These are phyloP conservation scores for Pseudozyma thailandica DNA, from an alignment of 1,284 basidiomycete genomes.

Conservation along the genomic window DNA sequence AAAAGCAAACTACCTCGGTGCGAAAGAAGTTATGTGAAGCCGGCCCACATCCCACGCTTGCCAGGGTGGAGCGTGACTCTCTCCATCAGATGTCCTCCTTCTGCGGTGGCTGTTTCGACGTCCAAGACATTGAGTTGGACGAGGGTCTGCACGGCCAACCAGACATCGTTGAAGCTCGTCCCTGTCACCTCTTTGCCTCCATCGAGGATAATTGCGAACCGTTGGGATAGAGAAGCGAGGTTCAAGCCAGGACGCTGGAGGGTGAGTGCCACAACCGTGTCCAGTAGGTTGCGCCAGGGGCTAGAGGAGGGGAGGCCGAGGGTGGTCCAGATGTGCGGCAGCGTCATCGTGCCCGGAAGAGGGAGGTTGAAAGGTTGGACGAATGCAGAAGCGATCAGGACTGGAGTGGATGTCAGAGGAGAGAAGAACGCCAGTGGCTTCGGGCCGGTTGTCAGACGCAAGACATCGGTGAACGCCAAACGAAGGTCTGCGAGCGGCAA, in stretches of 20 bases:
- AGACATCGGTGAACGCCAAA: background rate
- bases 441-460: slow-evolving; percentile 1
- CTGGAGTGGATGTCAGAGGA: background rate
- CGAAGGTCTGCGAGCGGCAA: background rate
- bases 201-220: slow-evolving; percentile 3
- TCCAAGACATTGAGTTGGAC: background rate
- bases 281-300: slow-evolving; percentile 17
- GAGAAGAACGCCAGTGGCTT: slow-evolving; percentile 29
- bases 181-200: slow-evolving; percentile 3
- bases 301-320: slow-evolving; percentile 4
- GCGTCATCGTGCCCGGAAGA: background rate
- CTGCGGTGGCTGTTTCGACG: background rate
- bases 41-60: slow-evolving; percentile 13
- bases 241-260: slow-evolving; percentile 21
- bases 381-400: slow-evolving; percentile 12
- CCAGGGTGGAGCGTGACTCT: slow-evolving; percentile 16
- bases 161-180: slow-evolving; percentile 17
- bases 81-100: background rate
- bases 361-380: slow-evolving; percentile 6
- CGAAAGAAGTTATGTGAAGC: slow-evolving; percentile 6
- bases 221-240: slow-evolving; percentile 4
- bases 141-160: background rate
- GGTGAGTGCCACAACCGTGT: slow-evolving; percentile 1
- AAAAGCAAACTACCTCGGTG: background rate
- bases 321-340: slow-evolving; percentile 36